These are phyloP conservation scores for Wallacemonas sp. DNA, from an alignment of 208 protist species.

Conservation along the genomic window DNA sequence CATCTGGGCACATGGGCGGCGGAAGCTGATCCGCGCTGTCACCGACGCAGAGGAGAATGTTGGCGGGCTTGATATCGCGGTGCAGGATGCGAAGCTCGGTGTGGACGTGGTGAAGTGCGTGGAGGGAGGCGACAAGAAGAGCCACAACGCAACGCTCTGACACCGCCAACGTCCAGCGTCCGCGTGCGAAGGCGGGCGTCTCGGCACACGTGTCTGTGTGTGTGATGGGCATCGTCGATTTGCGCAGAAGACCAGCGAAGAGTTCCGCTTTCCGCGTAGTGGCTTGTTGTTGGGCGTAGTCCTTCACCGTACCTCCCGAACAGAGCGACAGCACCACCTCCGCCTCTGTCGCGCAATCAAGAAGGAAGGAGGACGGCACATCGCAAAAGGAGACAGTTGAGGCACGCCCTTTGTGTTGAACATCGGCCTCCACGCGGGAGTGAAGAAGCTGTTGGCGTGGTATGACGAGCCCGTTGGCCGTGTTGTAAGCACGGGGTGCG, in stretches of 20 bases:
- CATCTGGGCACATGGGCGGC: too few relatives aligned
- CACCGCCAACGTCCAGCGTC: conserved; percentile 18
- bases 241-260: not conserved
- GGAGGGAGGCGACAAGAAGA: conserved; percentile 30
- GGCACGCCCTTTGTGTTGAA: too few relatives aligned
- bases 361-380: not conserved
- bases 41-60: conserved; percentile 66
- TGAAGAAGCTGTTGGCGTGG: too few relatives aligned
- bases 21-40: too few relatives aligned
- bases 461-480: too few relatives aligned
- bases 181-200: not conserved
- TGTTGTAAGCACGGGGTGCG: too few relatives aligned
- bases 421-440: too few relatives aligned
- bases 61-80: conserved; percentile 86
- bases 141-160: conserved; percentile 29
- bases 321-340: conserved; percentile 10
- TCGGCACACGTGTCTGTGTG: too few relatives aligned
- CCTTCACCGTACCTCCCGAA: conserved; percentile 1
- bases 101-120: conserved; percentile 38
- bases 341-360: not conserved
- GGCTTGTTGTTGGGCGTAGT: not conserved
- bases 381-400: too few relatives aligned
- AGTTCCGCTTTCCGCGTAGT: not conserved
- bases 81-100: conserved; percentile 65
- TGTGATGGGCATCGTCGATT: too few relatives aligned